Evolutionary conservation across 805 yeast species (phyloP).

Genomic region (Wickerhamiella azymoides): DNA sequence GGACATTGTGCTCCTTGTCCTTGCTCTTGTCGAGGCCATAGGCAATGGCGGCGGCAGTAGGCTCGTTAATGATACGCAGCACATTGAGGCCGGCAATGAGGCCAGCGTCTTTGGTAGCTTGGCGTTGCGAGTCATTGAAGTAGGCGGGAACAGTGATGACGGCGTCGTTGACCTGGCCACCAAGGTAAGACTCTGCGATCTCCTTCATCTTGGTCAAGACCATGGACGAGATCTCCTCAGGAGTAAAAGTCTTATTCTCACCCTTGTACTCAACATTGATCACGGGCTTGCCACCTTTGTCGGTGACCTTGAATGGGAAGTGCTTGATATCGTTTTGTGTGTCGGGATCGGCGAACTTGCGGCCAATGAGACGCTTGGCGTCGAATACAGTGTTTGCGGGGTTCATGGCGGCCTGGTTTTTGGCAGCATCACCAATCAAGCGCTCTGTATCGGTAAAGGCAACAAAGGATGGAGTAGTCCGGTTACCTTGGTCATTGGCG

Average conservation of each 20-base stretch:
- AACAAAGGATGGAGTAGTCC: slow-evolving; percentile 94
- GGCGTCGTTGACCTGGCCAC: slow-evolving; percentile 73
- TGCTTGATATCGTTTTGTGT: slow-evolving; percentile 72
- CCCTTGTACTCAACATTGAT: slow-evolving; percentile 82
- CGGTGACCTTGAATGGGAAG: slow-evolving; percentile 72
- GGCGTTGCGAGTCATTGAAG: slow-evolving; percentile 95
- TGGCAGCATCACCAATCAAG: slow-evolving; percentile 94
- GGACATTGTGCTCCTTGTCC: slow-evolving; percentile 71
- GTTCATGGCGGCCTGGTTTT: slow-evolving; percentile 96
- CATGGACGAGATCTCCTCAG: slow-evolving; percentile 92
- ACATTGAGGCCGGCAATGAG: slow-evolving; percentile 91
- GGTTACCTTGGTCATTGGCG: slow-evolving; percentile 97
- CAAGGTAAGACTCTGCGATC: slow-evolving; percentile 84
- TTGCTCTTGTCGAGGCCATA: slow-evolving; percentile 69
- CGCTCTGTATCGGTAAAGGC: slow-evolving; percentile 94
- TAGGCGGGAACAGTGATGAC: slow-evolving; percentile 96
- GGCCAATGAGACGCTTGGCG: slow-evolving; percentile 88
- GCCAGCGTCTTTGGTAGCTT: slow-evolving; percentile 97
- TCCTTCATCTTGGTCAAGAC: slow-evolving; percentile 82
- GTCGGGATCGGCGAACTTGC: slow-evolving; percentile 64
- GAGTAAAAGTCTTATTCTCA: slow-evolving; percentile 73
- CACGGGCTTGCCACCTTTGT: slow-evolving; percentile 73
- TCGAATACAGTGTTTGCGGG: slow-evolving; percentile 88
- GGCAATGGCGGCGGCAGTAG: slow-evolving; percentile 98
- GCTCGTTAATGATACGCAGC: slow-evolving; percentile 89